phyloP scores from a whole-genome alignment of 192 early-diverging fungal species.

The Lobosporangium transversale region DNA sequence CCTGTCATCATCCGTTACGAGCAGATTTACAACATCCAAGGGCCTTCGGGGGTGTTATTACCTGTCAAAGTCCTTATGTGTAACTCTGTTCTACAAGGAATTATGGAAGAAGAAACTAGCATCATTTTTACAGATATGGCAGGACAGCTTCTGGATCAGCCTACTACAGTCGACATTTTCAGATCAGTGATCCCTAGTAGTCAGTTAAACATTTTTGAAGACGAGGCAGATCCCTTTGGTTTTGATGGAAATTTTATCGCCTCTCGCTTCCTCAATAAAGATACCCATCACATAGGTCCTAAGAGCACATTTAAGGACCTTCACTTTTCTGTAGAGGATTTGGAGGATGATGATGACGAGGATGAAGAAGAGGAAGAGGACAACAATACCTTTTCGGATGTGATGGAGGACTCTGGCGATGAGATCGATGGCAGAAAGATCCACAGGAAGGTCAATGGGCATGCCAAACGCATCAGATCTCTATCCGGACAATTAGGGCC shows the following conservation, averaged over 20 bases:
- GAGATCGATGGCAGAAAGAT: conserved; percentile 52
- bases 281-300: conserved; percentile 13
- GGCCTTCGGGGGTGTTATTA: conserved; percentile 32
- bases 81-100: conserved; percentile 74
- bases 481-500: conserved; percentile 12
- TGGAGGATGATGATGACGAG: conserved; percentile 48
- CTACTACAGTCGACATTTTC: conserved; percentile 22
- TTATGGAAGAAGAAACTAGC: conserved; percentile 60
- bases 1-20: conserved; percentile 55
- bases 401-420: conserved; percentile 46
- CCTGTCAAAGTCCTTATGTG: conserved; percentile 63
- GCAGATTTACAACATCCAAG: conserved; percentile 39
- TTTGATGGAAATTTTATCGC: conserved; percentile 43
- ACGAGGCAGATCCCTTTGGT: conserved; percentile 35
- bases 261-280: conserved; percentile 35
- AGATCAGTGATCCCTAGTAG: conserved; percentile 28
- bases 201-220: conserved; percentile 29
- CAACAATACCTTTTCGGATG: conserved; percentile 46
- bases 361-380: conserved; percentile 49
- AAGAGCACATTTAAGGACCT: conserved; percentile 47
- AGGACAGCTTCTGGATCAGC: conserved; percentile 24
- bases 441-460: conserved; percentile 23
- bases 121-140: conserved; percentile 66
- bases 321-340: conserved; percentile 47
- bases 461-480: conserved; percentile 17